phyloP scores from a whole-genome alignment of 2,329 filamentous ascomycete genomes.

The Tolypocladium pustulatum region DNA sequence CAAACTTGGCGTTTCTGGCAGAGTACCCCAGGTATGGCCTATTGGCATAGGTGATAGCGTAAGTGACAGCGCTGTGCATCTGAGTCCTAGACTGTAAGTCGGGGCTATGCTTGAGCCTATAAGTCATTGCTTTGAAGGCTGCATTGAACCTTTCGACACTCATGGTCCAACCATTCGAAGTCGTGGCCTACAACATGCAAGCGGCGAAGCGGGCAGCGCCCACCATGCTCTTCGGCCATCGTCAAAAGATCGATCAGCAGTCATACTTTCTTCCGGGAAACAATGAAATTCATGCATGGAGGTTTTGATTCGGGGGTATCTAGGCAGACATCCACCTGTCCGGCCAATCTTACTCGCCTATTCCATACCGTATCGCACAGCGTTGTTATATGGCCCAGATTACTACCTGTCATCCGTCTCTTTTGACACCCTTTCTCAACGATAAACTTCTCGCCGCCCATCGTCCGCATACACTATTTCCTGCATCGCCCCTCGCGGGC shows the following conservation, averaged over 20 bases:
- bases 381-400: background rate
- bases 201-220: background rate
- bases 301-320: background rate
- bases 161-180: background rate
- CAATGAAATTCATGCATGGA: background rate
- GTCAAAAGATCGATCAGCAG: background rate
- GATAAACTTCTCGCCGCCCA: conserved; percentile 24
- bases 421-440: conserved; percentile 8
- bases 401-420: background rate
- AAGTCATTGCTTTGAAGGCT: background rate
- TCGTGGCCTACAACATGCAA: background rate
- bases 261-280: background rate
- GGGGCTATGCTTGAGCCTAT: background rate
- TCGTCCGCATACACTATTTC: conserved; percentile 37
- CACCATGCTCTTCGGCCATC: background rate
- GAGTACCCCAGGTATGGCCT: background rate
- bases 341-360: background rate
- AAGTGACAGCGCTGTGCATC: background rate
- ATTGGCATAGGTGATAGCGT: background rate
- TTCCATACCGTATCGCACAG: background rate
- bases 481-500: conserved; percentile 27
- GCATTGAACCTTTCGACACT: background rate
- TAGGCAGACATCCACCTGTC: background rate
- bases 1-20: background rate
- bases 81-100: no score